Conservation (phyloP, 169 alveolate species). For the Cryptosporidium canis region DNA sequence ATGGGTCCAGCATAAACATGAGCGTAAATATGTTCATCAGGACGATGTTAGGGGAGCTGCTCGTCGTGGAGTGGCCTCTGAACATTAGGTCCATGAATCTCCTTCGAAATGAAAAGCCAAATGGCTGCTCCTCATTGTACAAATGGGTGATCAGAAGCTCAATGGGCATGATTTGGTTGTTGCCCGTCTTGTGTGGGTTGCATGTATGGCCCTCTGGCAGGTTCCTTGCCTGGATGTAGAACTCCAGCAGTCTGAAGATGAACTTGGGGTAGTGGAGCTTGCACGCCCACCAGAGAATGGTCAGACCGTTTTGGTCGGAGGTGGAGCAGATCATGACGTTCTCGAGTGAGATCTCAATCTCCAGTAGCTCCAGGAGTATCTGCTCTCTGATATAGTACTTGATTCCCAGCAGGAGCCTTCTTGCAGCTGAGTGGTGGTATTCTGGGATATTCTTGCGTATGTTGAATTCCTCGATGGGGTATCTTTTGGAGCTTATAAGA, state of each 20-base stretch:
- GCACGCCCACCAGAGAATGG: slow-evolving; percentile 67
- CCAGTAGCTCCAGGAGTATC: slow-evolving; percentile 40
- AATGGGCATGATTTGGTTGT: slow-evolving; percentile 37
- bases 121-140: slow-evolving; percentile 6
- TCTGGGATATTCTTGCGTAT: slow-evolving; percentile 47
- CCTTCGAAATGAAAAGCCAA: slow-evolving; percentile 33
- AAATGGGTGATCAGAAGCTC: slow-evolving; percentile 34
- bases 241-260: slow-evolving; percentile 45
- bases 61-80: background rate
- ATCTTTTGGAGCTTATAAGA: slow-evolving; percentile 26
- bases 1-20: slow-evolving; percentile 51
- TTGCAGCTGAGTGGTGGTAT: slow-evolving; percentile 61
- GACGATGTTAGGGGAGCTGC: slow-evolving; percentile 7
- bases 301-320: slow-evolving; percentile 51
- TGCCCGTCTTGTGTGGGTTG: slow-evolving; percentile 63
- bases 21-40: slow-evolving; percentile 37
- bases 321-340: slow-evolving; percentile 39
- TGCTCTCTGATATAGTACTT: slow-evolving; percentile 22
- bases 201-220: slow-evolving; percentile 64
- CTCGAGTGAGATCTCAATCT: slow-evolving; percentile 47
- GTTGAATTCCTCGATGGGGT: slow-evolving; percentile 18
- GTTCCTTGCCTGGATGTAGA: slow-evolving; percentile 22
- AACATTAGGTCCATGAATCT: slow-evolving; percentile 53
- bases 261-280: slow-evolving; percentile 44
- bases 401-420: slow-evolving; percentile 47